Evolutionary conservation across 2,329 filamentous ascomycete species (phyloP).

Genomic region (Alternaria arbusti): DNA sequence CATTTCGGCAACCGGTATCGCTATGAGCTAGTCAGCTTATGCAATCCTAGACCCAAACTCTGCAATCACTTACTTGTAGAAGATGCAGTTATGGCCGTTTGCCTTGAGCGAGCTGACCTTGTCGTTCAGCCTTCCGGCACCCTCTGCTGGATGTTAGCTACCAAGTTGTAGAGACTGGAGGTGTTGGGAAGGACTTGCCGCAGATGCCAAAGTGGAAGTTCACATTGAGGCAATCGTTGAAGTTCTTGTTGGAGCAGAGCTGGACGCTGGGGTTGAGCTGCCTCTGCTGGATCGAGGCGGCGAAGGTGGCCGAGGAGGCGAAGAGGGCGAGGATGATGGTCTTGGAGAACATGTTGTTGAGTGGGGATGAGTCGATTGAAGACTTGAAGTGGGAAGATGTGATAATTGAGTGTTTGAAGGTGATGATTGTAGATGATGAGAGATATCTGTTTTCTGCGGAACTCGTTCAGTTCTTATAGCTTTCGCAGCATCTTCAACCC

Average conservation of each 20-base stretch:
- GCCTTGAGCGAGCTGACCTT: background rate
- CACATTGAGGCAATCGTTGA: background rate
- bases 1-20: background rate
- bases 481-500: background rate
- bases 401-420: background rate
- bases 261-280: background rate
- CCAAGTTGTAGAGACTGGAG: background rate
- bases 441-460: background rate
- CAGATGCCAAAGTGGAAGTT: background rate
- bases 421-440: background rate
- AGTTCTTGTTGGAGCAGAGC: background rate
- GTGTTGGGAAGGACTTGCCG: background rate
- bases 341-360: background rate
- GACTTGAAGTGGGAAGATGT: background rate
- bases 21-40: background rate
- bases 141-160: background rate
- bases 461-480: background rate
- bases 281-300: background rate
- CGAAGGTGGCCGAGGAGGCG: background rate
- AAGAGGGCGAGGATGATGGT: background rate
- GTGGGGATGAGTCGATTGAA: background rate
- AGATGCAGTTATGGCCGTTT: background rate
- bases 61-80: background rate
- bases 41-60: background rate
- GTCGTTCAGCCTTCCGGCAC: background rate